phyloP scores from a whole-genome alignment of 805 yeast genomes.

The Vanderwaltozyma polyspora region DNA sequence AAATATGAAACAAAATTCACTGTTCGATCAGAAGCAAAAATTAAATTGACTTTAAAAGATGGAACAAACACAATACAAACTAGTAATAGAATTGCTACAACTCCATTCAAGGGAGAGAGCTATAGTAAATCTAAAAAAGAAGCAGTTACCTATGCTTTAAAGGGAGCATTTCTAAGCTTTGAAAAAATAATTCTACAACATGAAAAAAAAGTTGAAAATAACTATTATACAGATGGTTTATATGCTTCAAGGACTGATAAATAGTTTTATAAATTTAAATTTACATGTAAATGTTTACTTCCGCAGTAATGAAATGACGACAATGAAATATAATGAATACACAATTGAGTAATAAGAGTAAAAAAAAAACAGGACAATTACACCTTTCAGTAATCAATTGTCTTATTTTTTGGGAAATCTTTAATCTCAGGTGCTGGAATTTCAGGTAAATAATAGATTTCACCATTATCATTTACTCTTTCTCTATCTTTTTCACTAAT shows the following conservation, averaged over 20 bases:
- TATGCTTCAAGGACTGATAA: slow-evolving; percentile 6
- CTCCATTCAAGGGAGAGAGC: slow-evolving; percentile 55
- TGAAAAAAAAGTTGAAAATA: slow-evolving; percentile 24
- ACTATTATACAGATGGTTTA: slow-evolving; percentile 27
- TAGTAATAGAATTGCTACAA: slow-evolving; percentile 62
- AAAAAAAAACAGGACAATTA: not conserved
- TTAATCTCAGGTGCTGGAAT: slow-evolving; percentile 59
- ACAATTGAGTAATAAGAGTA: not conserved
- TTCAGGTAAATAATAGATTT: slow-evolving; percentile 64
- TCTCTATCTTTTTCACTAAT: slow-evolving; percentile 81
- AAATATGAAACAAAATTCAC: slow-evolving; percentile 12
- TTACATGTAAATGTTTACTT: too few species aligned
- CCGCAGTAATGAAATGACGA: too few species aligned
- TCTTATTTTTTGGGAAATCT: slow-evolving; percentile 47
- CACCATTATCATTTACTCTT: slow-evolving; percentile 81
- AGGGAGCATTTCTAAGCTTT: slow-evolving; percentile 67
- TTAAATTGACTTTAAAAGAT: slow-evolving; percentile 62
- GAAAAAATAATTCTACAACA: slow-evolving; percentile 46
- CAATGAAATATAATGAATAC: not conserved
- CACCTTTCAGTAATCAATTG: slow-evolving; percentile 42
- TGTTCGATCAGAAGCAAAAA: slow-evolving; percentile 31
- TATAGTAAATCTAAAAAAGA: slow-evolving; percentile 74
- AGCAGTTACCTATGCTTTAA: slow-evolving; percentile 76
- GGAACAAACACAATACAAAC: slow-evolving; percentile 74
- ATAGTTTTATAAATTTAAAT: not conserved